Conservation (phyloP, 2,329 filamentous ascomycete species). For the Claviceps pazoutovae region DNA sequence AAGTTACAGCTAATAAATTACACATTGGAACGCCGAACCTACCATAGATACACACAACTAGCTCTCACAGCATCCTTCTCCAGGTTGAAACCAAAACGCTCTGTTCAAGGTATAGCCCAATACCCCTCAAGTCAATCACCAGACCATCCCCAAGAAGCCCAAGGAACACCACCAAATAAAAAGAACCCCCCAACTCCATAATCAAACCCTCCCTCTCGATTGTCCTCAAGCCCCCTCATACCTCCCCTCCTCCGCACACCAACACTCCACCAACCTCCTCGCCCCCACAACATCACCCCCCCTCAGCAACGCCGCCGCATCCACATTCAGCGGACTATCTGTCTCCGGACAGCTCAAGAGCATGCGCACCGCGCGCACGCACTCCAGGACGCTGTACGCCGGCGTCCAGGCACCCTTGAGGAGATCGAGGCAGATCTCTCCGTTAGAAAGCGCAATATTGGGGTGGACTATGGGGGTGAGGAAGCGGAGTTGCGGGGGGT, state of each 20-base stretch:
- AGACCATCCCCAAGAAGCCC: too few relatives aligned
- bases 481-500: slow-evolving; percentile 67
- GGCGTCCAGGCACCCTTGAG: slow-evolving; percentile 71
- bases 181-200: not conserved
- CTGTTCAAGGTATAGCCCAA: too few relatives aligned
- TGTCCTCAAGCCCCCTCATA: slow-evolving; percentile 21
- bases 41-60: too few relatives aligned
- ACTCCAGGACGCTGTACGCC: slow-evolving; percentile 66
- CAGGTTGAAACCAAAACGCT: too few relatives aligned
- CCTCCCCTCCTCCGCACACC: slow-evolving; percentile 33
- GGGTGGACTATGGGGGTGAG: slow-evolving; percentile 75
- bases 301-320: slow-evolving; percentile 57
- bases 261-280: slow-evolving; percentile 56
- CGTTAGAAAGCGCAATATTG: slow-evolving; percentile 56
- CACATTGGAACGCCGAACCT: too few relatives aligned
- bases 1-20: too few relatives aligned
- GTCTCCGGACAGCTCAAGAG: slow-evolving; percentile 50
- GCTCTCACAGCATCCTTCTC: too few relatives aligned
- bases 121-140: too few relatives aligned
- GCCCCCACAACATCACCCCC: slow-evolving; percentile 56
- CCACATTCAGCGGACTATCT: slow-evolving; percentile 66
- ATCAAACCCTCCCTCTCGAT: not conserved
- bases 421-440: slow-evolving; percentile 89
- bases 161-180: not conserved
- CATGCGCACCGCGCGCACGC: slow-evolving; percentile 58